phyloP scores from a whole-genome alignment of 495 filamentous ascomycete species.

The Neurospora cerealis region DNA sequence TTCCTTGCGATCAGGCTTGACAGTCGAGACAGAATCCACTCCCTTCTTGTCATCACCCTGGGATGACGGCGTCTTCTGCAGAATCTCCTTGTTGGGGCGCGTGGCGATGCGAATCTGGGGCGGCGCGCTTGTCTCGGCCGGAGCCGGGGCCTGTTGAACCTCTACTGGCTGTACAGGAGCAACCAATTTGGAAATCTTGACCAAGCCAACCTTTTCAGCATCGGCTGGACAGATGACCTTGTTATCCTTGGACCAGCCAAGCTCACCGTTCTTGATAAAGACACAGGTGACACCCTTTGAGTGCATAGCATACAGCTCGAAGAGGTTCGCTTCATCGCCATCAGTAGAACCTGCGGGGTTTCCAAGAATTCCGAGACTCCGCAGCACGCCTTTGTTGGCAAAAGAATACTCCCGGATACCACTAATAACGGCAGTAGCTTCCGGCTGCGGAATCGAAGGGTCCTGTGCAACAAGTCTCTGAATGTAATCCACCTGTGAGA shows the following conservation, averaged over 20 bases:
- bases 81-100: slow-evolving; percentile 30
- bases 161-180: slow-evolving; percentile 25
- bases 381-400: slow-evolving; percentile 72
- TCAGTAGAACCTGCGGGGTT: slow-evolving; percentile 43
- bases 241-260: slow-evolving; percentile 82
- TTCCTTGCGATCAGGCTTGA: slow-evolving; percentile 34
- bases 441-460: slow-evolving; percentile 62
- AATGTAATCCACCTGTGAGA: slow-evolving; percentile 83
- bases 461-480: slow-evolving; percentile 65
- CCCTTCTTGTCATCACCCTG: slow-evolving; percentile 23
- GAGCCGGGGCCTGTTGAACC: slow-evolving; percentile 10
- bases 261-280: slow-evolving; percentile 71
- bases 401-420: slow-evolving; percentile 92
- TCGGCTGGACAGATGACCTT: slow-evolving; percentile 69
- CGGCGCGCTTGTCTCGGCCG: slow-evolving; percentile 5
- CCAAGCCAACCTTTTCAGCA: slow-evolving; percentile 55
- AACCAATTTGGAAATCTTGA: slow-evolving; percentile 38
- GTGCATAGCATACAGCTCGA: slow-evolving; percentile 96
- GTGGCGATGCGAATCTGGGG: slow-evolving; percentile 28
- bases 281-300: slow-evolving; percentile 87
- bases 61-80: slow-evolving; percentile 21
- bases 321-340: slow-evolving; percentile 52
- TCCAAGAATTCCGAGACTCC: slow-evolving; percentile 80
- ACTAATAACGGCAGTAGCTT: slow-evolving; percentile 92
- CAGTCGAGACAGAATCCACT: slow-evolving; percentile 11